Conservation (phyloP, 495 filamentous ascomycete genomes). For the Xylaria cubensis region DNA sequence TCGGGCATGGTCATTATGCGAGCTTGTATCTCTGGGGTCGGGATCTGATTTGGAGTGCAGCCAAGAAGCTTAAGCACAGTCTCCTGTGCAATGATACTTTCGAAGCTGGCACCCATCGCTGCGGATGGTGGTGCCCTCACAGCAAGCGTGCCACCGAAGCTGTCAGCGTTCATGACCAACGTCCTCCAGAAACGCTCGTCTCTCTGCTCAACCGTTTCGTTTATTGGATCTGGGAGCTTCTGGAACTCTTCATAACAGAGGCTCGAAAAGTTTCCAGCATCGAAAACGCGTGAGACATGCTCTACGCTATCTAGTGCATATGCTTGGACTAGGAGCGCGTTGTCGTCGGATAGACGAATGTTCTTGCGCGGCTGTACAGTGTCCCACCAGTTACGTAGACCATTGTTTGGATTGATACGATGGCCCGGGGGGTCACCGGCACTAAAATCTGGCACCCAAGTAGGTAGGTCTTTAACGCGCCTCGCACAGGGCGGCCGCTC, state of each 20-base stretch:
- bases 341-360: constrained; percentile 18
- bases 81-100: constrained; percentile 34
- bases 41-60: constrained; percentile 26
- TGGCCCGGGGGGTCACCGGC: neutral
- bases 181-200: constrained; percentile 36
- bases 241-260: constrained; percentile 31
- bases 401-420: neutral
- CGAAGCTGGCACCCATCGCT: constrained; percentile 19
- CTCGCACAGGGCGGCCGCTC: neutral
- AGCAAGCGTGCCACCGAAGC: neutral
- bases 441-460: constrained; percentile 38
- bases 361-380: constrained; percentile 25
- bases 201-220: constrained; percentile 13
- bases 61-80: constrained; percentile 28
- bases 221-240: constrained; percentile 13
- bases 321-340: constrained; percentile 29
- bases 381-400: constrained; percentile 35
- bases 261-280: constrained; percentile 27
- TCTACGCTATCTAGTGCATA: constrained; percentile 33
- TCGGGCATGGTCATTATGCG: constrained; percentile 28
- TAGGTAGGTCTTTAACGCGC: constrained; percentile 31
- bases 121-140: neutral
- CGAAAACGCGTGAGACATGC: constrained; percentile 33
- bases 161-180: constrained; percentile 29
- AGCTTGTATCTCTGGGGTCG: constrained; percentile 27